Conservation (phyloP, 805 yeast genomes). For the Metschnikowia sp. region DNA sequence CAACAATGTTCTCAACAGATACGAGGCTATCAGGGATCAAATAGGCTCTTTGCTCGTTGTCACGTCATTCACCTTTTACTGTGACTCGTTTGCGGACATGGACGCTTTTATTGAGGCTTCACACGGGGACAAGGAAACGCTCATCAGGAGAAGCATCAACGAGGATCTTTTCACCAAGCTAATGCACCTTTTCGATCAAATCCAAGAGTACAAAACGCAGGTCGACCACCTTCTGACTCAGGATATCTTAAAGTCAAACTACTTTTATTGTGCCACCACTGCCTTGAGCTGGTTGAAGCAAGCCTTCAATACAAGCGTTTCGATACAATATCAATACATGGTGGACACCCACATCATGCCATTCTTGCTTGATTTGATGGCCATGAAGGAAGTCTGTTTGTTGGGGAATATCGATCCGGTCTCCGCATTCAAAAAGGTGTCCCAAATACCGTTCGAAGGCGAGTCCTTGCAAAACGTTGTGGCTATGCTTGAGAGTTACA, state of each 20-base stretch:
- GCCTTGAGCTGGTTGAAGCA: constrained; percentile 56
- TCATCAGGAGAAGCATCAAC: constrained; percentile 15
- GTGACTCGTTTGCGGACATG: constrained; percentile 39
- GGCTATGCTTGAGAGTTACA: constrained; percentile 39
- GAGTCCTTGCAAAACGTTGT: constrained; percentile 25
- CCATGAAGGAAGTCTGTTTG: constrained; percentile 78
- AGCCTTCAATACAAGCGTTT: constrained; percentile 51
- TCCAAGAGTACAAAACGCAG: constrained; percentile 42
- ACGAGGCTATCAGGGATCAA: constrained; percentile 67
- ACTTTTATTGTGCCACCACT: constrained; percentile 63
- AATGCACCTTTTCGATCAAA: constrained; percentile 11
- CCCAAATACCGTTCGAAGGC: constrained; percentile 34
- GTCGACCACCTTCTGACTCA: constrained; percentile 44
- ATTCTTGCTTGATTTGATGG: constrained; percentile 58
- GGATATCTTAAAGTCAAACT: constrained; percentile 55
- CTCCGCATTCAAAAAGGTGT: constrained; percentile 41
- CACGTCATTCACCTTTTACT: constrained; percentile 39
- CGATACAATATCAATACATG: constrained; percentile 50
- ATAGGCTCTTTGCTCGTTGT: constrained; percentile 59
- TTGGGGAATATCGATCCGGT: constrained; percentile 59
- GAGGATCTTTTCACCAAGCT: constrained; percentile 35
- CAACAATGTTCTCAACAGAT: constrained; percentile 57
- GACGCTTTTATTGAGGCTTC: constrained; percentile 40
- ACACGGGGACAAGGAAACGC: constrained; percentile 4
- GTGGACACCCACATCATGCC: constrained; percentile 57